Conservation (phyloP, 352 stramenopile species). For the Phytophthora chlamydospora region DNA sequence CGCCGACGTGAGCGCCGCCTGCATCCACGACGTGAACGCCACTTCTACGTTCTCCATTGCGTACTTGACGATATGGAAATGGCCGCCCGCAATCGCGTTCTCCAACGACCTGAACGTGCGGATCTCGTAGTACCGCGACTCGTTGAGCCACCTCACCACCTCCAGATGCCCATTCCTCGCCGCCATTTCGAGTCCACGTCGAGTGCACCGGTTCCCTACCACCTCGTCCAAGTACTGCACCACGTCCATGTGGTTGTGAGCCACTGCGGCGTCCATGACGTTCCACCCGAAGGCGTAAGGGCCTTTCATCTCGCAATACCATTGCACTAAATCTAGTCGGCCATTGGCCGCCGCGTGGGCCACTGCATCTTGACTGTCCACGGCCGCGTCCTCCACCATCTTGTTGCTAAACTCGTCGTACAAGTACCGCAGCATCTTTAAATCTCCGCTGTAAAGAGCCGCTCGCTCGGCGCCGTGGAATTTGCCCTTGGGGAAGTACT, state of each 20-base stretch:
- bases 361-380: slow-evolving; percentile 45
- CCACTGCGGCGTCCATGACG: slow-evolving; percentile 52
- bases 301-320: slow-evolving; percentile 48
- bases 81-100: slow-evolving; percentile 47
- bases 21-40: slow-evolving; percentile 42
- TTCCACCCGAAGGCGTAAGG: slow-evolving; percentile 48
- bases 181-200: slow-evolving; percentile 44
- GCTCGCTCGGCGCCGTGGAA: slow-evolving; percentile 45
- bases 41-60: slow-evolving; percentile 44
- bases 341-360: slow-evolving; percentile 40
- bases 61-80: slow-evolving; percentile 48
- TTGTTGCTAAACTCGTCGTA: slow-evolving; percentile 43
- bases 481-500: slow-evolving; percentile 42
- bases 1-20: slow-evolving; percentile 36
- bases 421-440: slow-evolving; percentile 43
- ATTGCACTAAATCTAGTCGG: slow-evolving; percentile 42
- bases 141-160: slow-evolving; percentile 46
- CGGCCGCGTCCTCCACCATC: slow-evolving; percentile 39
- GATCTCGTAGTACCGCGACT: slow-evolving; percentile 45
- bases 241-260: slow-evolving; percentile 46
- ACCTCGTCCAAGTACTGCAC: slow-evolving; percentile 40
- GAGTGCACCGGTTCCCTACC: slow-evolving; percentile 48
- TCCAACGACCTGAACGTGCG: slow-evolving; percentile 41
- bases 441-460: slow-evolving; percentile 39
- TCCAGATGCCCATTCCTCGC: slow-evolving; percentile 40